Base-by-base conservation (phyloP, 1,284 basidiomycete genomes). In the Anthracocystis panici-leucophaei region DNA sequence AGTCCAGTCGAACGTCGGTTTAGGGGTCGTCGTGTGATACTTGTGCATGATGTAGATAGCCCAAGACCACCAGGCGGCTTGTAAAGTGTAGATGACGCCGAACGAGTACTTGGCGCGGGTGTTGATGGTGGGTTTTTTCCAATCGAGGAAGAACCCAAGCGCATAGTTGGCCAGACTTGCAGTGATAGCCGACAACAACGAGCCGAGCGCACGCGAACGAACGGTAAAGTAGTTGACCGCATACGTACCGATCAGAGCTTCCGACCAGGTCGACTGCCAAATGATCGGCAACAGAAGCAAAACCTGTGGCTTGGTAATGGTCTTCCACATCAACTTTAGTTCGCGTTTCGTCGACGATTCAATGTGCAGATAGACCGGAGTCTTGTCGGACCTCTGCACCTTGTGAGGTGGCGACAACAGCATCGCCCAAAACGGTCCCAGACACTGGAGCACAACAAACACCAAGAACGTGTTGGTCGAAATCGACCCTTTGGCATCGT, bases 401-500 rank as follows among this genome's bases (percentile, higher is more conserved):
- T 86, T 78, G 46, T 75, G 66, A 4, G 86, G 86, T 62, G 72
- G 68, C 27, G 59, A 73, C 11, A 87, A 77, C 3, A 86, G 69
- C 46, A 85, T 52, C 0, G 83, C 83, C 4, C 79, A 66, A 41
- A 86, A 67, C 0, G 86, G 86, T 1, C 79, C 84, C 14, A 85
- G 12, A 29, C 75, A 75, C 51, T 85, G 84, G n/a, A 87, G 75
- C 0, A 79, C 83, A 38, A 87, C 85, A 59, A 87, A 86, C 27
- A 86, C 83, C 57, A 86, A 67, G 64, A 85, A 87, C 1, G 86
- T 86, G 38, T 83, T 79, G 29, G 73, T 77, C 18, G 65, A 71
- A 44, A 87, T 77, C 6, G 78, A 80, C 1, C 87, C 87, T 3
- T 77, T 75, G 14, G 60, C 55, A 11, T 57, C 48, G 35, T 77